Evolutionary conservation across 2,329 filamentous ascomycete genomes (phyloP).

Genomic region (Microdochium paspali): DNA sequence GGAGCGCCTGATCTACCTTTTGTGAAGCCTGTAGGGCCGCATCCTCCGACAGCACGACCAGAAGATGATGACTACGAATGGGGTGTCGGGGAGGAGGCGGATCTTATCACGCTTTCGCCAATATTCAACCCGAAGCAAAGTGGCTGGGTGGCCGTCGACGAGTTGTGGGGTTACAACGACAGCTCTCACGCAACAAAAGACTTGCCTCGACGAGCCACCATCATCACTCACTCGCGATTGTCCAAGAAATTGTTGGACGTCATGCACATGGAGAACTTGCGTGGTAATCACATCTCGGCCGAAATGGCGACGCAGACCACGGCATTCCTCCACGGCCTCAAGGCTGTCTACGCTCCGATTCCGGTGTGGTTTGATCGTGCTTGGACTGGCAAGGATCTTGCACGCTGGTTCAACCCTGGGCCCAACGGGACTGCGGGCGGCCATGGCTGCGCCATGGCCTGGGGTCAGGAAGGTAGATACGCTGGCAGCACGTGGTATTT

Average conservation of each 20-base stretch:
- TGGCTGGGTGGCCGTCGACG: constrained; percentile 61
- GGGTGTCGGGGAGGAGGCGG: constrained; percentile 69
- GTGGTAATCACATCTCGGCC: constrained; percentile 66
- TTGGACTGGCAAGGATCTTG: constrained; percentile 48
- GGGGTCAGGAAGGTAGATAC: constrained; percentile 48
- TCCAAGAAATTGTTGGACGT: constrained; percentile 63
- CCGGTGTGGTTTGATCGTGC: constrained; percentile 72
- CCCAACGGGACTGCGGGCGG: constrained; percentile 43
- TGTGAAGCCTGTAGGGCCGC: constrained; percentile 51
- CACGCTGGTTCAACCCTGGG: constrained; percentile 52
- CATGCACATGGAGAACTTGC: constrained; percentile 70
- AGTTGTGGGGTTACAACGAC: constrained; percentile 58
- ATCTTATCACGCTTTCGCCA: constrained; percentile 66
- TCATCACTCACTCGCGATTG: constrained; percentile 66
- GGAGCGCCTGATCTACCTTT: constrained; percentile 51
- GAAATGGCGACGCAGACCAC: constrained; percentile 73
- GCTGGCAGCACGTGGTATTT: constrained; percentile 54
- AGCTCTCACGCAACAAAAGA: constrained; percentile 37
- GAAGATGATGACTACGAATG: constrained; percentile 61
- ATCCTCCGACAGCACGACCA: constrained; percentile 48
- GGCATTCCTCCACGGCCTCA: constrained; percentile 67
- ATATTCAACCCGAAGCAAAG: constrained; percentile 68
- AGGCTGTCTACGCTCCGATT: constrained; percentile 69
- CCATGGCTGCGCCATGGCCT: constrained; percentile 46
- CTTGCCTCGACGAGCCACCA: constrained; percentile 64